Base-by-base conservation (phyloP, 371 early-diverging fungal genomes). In the Massospora cicadina region DNA sequence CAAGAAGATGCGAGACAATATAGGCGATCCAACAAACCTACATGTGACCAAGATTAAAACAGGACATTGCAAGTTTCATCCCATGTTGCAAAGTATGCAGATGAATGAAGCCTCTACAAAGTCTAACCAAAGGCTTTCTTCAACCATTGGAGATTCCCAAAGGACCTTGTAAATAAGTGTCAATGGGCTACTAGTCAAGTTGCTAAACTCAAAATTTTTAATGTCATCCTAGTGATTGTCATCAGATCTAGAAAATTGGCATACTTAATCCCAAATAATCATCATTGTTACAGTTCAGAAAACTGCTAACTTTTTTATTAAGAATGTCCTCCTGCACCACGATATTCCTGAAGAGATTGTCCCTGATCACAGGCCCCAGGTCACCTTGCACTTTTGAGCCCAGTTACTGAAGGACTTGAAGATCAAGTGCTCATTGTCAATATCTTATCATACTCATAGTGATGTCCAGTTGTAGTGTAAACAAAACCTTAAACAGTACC, bases 401-500 rank as follows among this genome's bases (percentile, higher is more conserved):
- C 24, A 53, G 0, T 13, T 75, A 3, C 55, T 72, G 12, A 25
- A 68, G 24, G 43, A 58, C 0, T 68, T 80, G 10, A 53, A 66
- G 0, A 66, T 74, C 56, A 70, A 72, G 23, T 60, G 64, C 1
- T 68, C 70, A 2, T 29, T 76, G 23, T 78, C 78, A 0, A 74
- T 74, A 0, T 66, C 75, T 0, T 75, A 64, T 64, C 76, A 78
- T 55, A 78, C 77, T 0, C 77, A 82, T 65, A 75, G 79, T 0
- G 77, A 80, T 65, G 77, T 76, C 7, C 80, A 81, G 67, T 80
- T 77, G 0, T 79, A 81, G 65, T 61, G 77, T 0, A 85, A 82
- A 58, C 71, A 71, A 1, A 69, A 71, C 0, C 54, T 85, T 0
- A 75, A 81, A 58, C 74, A 76, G 54, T 78, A 77, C 54, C 76